phyloP scores from a whole-genome alignment of 1,284 basidiomycete species.

The Marasmius tenuissimus region DNA sequence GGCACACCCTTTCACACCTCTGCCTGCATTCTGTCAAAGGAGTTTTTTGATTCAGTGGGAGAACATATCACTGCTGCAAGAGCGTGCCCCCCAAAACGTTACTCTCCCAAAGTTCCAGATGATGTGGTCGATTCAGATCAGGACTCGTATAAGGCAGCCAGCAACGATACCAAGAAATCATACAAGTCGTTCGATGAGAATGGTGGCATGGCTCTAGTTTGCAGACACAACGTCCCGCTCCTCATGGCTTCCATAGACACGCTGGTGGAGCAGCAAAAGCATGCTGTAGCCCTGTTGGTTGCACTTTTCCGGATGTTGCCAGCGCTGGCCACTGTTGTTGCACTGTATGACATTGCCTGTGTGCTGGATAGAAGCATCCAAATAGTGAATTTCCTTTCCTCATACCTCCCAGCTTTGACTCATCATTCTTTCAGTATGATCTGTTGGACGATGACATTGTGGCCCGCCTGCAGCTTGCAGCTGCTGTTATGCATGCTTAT shows the following conservation, averaged over 20 bases:
- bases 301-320: neutral
- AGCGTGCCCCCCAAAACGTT: neutral
- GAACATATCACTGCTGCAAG: neutral
- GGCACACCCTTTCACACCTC: conserved; percentile 5
- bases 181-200: neutral
- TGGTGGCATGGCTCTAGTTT: neutral
- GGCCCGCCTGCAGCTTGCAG: neutral
- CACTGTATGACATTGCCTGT: neutral
- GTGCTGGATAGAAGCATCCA: neutral
- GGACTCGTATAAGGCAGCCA: neutral
- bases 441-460: neutral
- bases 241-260: neutral
- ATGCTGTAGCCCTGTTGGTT: neutral
- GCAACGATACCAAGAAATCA: neutral
- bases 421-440: neutral
- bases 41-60: conserved; percentile 6
- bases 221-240: neutral
- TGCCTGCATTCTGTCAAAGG: neutral
- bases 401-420: neutral
- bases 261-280: neutral
- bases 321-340: neutral
- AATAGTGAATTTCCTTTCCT: neutral
- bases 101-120: conserved; percentile 3
- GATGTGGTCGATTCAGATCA: neutral
- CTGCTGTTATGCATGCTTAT: neutral